Evolutionary conservation across 768 basidiomycete genomes (phyloP).

Genomic region (Kwoniella sp.): DNA sequence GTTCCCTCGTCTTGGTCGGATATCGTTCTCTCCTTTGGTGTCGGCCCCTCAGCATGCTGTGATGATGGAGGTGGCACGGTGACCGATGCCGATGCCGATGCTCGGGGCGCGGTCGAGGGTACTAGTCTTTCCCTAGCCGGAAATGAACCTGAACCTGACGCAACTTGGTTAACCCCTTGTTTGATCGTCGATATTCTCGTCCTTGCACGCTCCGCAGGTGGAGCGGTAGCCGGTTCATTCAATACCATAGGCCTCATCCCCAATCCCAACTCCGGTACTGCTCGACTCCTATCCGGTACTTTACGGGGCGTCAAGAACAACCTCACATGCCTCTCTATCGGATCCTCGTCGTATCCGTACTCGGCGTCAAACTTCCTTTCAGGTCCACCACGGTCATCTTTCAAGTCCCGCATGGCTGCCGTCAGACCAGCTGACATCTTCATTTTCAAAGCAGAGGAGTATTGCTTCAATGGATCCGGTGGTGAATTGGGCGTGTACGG

Average conservation of each 20-base stretch:
- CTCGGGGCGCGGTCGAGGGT: slow-evolving; percentile 11
- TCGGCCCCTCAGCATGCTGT: too few species aligned
- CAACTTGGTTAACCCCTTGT: neutral
- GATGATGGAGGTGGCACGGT: neutral
- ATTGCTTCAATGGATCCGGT: slow-evolving; percentile 30
- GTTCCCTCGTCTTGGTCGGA: neutral
- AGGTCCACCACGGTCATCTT: slow-evolving; percentile 30
- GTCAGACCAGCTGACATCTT: slow-evolving; percentile 29
- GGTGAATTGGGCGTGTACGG: slow-evolving; percentile 22
- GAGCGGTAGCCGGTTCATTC: slow-evolving; percentile 1
- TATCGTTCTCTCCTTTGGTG: neutral
- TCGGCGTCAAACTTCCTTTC: slow-evolving; percentile 25
- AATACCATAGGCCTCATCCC: neutral
- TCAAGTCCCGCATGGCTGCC: slow-evolving; percentile 33
- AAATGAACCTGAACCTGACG: neutral
- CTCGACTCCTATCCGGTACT: neutral
- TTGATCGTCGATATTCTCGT: neutral
- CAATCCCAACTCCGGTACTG: slow-evolving; percentile 16
- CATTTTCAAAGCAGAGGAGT: slow-evolving; percentile 30
- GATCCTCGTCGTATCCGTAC: slow-evolving; percentile 38
- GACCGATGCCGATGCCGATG: neutral
- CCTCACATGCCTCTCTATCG: slow-evolving; percentile 37
- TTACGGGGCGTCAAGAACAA: slow-evolving; percentile 28
- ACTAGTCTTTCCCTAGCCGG: slow-evolving; percentile 1
- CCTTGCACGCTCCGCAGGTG: neutral